Percentiles rank a stretch among this genome's conserved stretches.
phyloP scores from a whole-genome alignment of 2,329 filamentous ascomycete genomes.

The Aphanoascus verrucosus region DNA sequence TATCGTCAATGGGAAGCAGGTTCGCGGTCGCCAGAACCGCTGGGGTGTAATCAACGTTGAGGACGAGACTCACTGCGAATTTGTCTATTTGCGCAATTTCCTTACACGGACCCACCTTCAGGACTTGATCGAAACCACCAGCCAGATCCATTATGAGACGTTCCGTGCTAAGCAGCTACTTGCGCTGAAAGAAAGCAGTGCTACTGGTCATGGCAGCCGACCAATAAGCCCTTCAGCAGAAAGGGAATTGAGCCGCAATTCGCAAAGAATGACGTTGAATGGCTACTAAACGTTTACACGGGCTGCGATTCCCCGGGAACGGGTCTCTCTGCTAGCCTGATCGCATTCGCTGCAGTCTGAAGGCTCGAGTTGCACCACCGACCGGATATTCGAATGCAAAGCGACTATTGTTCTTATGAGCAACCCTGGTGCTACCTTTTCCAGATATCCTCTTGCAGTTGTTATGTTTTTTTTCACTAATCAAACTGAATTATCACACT shows the following conservation, averaged over 20 bases:
- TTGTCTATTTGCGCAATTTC: conserved; percentile 97
- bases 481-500: conserved; percentile 7
- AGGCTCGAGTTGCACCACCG: not conserved
- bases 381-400: not conserved
- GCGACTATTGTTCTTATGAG: conserved; percentile 3
- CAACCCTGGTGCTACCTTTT: conserved; percentile 6
- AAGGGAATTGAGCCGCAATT: conserved; percentile 90
- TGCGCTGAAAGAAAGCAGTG: conserved; percentile 95
- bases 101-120: conserved; percentile 95
- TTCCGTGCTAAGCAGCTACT: conserved; percentile 99
- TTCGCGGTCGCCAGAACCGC: conserved; percentile 94
- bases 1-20: conserved; percentile 93
- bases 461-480: conserved; percentile 7
- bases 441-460: conserved; percentile 9
- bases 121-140: conserved; percentile 97
- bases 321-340: not conserved
- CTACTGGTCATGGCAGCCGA: conserved; percentile 65
- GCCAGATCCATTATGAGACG: conserved; percentile 99
- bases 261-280: conserved; percentile 97
- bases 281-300: conserved; percentile 59
- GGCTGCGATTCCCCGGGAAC: not conserved
- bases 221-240: conserved; percentile 94
- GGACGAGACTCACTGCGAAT: conserved; percentile 99
- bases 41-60: conserved; percentile 99
- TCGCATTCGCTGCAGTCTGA: not conserved